Percentiles rank a stretch among this genome's conserved stretches.
Conservation (phyloP, 2,329 filamentous ascomycete species). For the Scedosporium boydii region DNA sequence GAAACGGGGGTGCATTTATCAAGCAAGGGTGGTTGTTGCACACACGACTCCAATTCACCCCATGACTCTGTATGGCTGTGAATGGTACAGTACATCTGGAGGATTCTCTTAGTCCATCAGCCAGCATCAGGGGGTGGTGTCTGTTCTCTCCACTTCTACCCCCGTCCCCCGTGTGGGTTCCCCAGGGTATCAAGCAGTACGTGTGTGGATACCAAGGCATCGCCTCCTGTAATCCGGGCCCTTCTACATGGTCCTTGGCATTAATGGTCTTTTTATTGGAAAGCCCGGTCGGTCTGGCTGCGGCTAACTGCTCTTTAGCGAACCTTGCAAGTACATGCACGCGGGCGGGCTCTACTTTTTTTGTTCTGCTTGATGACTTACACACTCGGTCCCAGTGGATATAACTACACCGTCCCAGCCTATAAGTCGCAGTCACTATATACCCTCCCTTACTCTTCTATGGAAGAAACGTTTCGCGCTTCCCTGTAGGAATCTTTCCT, state of each 20-base stretch:
- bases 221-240: slow-evolving; percentile 1
- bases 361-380: slow-evolving; percentile 2
- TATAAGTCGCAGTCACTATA: not conserved
- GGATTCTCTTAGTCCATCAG: not conserved
- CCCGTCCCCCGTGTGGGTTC: not conserved
- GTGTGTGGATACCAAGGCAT: not conserved
- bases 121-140: not conserved
- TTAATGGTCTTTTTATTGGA: not conserved
- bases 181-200: not conserved
- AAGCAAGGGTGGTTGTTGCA: not conserved
- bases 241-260: slow-evolving; percentile 1
- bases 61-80: not conserved
- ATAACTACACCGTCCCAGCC: not conserved
- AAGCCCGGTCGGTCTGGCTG: slow-evolving; percentile 3
- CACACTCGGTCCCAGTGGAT: not conserved
- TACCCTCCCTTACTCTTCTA: not conserved
- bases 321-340: not conserved
- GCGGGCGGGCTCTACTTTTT: not conserved
- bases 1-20: not conserved
- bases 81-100: not conserved
- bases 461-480: not conserved
- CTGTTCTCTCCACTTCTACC: not conserved
- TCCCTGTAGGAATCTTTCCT: not conserved
- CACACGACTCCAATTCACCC: not conserved
- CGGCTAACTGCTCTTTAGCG: slow-evolving; percentile 1